phyloP scores from a whole-genome alignment of 2,329 filamentous ascomycete genomes.

The Plectosphaerella plurivora region DNA sequence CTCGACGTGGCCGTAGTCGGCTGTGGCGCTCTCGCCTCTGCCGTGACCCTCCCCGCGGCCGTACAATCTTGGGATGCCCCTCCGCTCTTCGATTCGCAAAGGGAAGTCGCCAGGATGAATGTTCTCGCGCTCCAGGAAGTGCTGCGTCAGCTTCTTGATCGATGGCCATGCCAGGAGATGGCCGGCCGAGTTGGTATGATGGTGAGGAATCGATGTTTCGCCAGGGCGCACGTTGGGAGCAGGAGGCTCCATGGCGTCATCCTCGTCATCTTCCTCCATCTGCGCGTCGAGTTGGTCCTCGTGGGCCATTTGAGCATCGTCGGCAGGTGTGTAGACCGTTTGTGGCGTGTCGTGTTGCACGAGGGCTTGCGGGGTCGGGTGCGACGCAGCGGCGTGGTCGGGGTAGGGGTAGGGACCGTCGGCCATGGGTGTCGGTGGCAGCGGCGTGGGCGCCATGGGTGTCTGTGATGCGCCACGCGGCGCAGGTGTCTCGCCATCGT shows the following conservation, averaged over 20 bases:
- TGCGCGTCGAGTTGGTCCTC: conserved; percentile 18
- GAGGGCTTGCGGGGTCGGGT: not conserved
- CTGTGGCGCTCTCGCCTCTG: conserved; percentile 31
- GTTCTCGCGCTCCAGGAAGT: conserved; percentile 40
- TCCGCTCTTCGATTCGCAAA: conserved; percentile 67
- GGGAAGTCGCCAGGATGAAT: conserved; percentile 67
- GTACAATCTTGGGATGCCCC: conserved; percentile 71
- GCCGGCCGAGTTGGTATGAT: conserved; percentile 88
- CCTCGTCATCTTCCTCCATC: conserved; percentile 35
- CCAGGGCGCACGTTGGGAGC: conserved; percentile 50
- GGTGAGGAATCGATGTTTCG: conserved; percentile 69
- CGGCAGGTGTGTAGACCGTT: not conserved
- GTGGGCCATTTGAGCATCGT: not conserved
- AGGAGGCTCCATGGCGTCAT: conserved; percentile 42
- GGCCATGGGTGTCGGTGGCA: not conserved
- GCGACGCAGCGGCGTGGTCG: not conserved
- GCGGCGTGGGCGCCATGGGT: not conserved
- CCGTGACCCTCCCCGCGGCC: conserved; percentile 74
- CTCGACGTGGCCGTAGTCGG: conserved; percentile 32
- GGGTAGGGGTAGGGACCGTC: not conserved
- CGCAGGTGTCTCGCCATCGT: not conserved
- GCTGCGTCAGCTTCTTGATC: conserved; percentile 59
- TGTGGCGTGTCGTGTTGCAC: conserved; percentile 2
- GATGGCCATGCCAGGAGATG: conserved; percentile 70
- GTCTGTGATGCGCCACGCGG: not conserved